phyloP scores from a whole-genome alignment of 805 yeast species.

The Candida michaelii region DNA sequence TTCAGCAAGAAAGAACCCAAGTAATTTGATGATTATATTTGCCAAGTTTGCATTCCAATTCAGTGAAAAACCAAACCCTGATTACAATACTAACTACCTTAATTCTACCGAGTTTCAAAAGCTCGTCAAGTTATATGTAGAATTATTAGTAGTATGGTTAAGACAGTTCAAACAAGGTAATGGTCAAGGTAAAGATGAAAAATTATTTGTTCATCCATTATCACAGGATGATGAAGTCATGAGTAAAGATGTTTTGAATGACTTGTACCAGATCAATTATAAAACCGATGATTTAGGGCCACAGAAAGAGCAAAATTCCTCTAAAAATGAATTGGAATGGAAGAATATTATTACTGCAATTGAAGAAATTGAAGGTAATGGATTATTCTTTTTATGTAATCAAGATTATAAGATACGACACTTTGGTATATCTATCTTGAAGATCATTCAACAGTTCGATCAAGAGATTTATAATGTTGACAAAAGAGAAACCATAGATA shows the following conservation, averaged over 20 bases:
- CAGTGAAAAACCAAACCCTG: conserved; percentile 63
- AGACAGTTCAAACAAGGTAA: conserved; percentile 50
- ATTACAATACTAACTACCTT: conserved; percentile 56
- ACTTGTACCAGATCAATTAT: conserved; percentile 45
- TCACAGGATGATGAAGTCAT: conserved; percentile 36
- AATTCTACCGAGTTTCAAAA: conserved; percentile 61
- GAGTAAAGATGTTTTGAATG: conserved; percentile 40
- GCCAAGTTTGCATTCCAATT: conserved; percentile 79
- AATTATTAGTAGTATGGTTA: conserved; percentile 80
- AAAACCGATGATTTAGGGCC: conserved; percentile 34
- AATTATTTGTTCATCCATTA: conserved; percentile 20
- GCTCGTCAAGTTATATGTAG: conserved; percentile 70
- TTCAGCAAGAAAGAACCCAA: conserved; percentile 69
- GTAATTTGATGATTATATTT: conserved; percentile 67
- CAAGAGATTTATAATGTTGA: conserved; percentile 64
- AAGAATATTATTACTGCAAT: conserved; percentile 79
- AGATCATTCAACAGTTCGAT: conserved; percentile 84
- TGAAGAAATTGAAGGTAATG: conserved; percentile 96
- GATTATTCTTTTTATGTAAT: conserved; percentile 85
- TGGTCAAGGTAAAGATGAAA: conserved; percentile 19
- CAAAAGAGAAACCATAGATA: conserved; percentile 21
- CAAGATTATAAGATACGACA: conserved; percentile 77
- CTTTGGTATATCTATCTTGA: conserved; percentile 71
- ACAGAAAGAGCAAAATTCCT: conserved; percentile 11
- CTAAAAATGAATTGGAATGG: conserved; percentile 59